Evolutionary conservation across 495 filamentous ascomycete genomes (phyloP).

Genomic region (Penicillium atrosanguineum): DNA sequence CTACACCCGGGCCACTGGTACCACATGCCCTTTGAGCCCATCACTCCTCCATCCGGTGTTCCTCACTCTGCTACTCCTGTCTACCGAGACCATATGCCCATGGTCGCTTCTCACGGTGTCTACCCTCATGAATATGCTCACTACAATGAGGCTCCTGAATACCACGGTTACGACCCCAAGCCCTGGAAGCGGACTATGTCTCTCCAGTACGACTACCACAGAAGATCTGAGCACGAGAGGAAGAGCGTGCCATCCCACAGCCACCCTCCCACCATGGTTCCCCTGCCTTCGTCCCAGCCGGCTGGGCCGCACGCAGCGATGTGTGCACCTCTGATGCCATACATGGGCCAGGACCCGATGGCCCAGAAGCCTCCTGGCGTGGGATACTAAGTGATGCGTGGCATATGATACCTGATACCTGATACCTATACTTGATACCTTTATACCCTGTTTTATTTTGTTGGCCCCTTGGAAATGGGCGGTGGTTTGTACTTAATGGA

Average conservation of each 20-base stretch:
- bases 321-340: slow-evolving; percentile 34
- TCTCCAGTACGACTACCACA: slow-evolving; percentile 28
- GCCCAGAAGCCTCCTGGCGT: slow-evolving; percentile 24
- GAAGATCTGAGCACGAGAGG: slow-evolving; percentile 25
- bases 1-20: slow-evolving; percentile 33
- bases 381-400: slow-evolving; percentile 16
- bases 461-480: slow-evolving; percentile 15
- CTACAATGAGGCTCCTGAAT: slow-evolving; percentile 18
- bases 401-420: neutral
- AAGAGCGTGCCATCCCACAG: slow-evolving; percentile 19
- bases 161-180: slow-evolving; percentile 27
- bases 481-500: slow-evolving; percentile 9
- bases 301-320: slow-evolving; percentile 27
- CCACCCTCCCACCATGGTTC: slow-evolving; percentile 18
- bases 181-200: slow-evolving; percentile 36
- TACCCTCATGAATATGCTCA: slow-evolving; percentile 21
- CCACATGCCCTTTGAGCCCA: slow-evolving; percentile 31
- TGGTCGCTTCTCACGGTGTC: slow-evolving; percentile 16
- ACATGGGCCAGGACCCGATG: slow-evolving; percentile 25
- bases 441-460: neutral
- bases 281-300: slow-evolving; percentile 21
- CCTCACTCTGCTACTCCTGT: slow-evolving; percentile 30
- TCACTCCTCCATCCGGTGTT: slow-evolving; percentile 24
- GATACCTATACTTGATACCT: neutral
- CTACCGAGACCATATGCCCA: slow-evolving; percentile 25